Percentiles rank a stretch among this genome's conserved stretches.
Conservation (phyloP, 179 eudicot species). For the Silene coronaria region DNA sequence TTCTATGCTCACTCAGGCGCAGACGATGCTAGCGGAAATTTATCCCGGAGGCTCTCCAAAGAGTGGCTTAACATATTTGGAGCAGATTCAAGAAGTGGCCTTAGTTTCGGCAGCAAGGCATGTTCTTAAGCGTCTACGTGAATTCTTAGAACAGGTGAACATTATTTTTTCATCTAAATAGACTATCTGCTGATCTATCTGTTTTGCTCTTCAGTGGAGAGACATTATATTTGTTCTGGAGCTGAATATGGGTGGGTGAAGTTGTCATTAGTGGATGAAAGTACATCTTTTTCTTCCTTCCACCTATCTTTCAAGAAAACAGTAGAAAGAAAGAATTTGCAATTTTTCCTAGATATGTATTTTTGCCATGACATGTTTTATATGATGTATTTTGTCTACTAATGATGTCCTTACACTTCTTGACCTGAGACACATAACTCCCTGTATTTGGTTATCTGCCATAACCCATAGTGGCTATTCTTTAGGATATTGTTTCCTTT, state of each 20-base stretch:
- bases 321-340: background rate
- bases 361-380: background rate
- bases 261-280: background rate
- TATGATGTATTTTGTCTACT: background rate
- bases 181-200: background rate
- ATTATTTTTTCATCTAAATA: background rate
- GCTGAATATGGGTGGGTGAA: background rate
- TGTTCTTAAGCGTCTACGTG: constrained; percentile 68
- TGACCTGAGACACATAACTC: background rate
- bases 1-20: constrained; percentile 53
- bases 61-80: constrained; percentile 84
- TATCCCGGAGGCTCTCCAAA: constrained; percentile 92
- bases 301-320: background rate
- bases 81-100: constrained; percentile 83
- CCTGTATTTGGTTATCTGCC: background rate
- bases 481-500: background rate
- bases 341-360: background rate
- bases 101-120: constrained; percentile 78
- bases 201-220: background rate
- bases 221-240: background rate
- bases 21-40: constrained; percentile 85
- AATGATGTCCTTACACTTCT: background rate
- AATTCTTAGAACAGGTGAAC: constrained; percentile 67
- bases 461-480: background rate
- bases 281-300: background rate